Evolutionary conservation across 176 grass and related monocot genomes (phyloP).

Genomic region (Elymus sibiricus): DNA sequence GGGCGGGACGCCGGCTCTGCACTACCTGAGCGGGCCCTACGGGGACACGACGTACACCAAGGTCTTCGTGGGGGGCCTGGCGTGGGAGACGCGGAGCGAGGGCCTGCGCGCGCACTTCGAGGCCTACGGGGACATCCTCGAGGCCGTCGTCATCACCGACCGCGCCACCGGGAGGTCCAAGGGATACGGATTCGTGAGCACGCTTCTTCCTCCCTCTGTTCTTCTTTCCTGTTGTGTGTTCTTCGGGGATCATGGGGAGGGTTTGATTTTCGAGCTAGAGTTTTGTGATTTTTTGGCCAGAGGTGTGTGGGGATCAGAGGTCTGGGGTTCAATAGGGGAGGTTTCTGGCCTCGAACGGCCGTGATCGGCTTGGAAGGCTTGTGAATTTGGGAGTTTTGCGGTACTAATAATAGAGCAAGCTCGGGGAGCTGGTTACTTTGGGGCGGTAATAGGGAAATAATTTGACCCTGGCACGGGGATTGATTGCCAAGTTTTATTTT

Average conservation of each 20-base stretch:
- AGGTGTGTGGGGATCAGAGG: not conserved
- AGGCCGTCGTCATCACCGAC: constrained; percentile 76
- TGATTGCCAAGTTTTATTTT: not conserved
- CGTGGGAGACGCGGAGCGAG: constrained; percentile 72
- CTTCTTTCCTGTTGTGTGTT: not conserved
- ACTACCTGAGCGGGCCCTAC: constrained; percentile 65
- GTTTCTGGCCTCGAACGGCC: not conserved
- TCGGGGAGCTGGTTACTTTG: not conserved
- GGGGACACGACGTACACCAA: constrained; percentile 70
- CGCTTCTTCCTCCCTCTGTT: not conserved
- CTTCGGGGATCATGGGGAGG: not conserved
- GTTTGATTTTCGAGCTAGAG: not conserved
- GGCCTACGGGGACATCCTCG: constrained; percentile 54
- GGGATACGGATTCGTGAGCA: constrained; percentile 72
- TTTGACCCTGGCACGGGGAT: not conserved
- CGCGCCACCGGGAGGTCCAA: constrained; percentile 60
- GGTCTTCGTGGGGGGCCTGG: constrained; percentile 68
- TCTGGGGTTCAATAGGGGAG: constrained; percentile 35
- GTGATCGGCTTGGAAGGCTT: not conserved
- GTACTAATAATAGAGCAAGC: not conserved
- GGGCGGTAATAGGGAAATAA: not conserved
- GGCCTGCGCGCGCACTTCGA: constrained; percentile 57
- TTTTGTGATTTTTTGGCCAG: not conserved
- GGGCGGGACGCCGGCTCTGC: constrained; percentile 37
- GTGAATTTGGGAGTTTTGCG: constrained; percentile 17